Evolutionary conservation across 2,329 filamentous ascomycete species (phyloP), one percentile per base, ranked within the genome.

Genomic region (Aaosphaeria pasadenensis): DNA sequence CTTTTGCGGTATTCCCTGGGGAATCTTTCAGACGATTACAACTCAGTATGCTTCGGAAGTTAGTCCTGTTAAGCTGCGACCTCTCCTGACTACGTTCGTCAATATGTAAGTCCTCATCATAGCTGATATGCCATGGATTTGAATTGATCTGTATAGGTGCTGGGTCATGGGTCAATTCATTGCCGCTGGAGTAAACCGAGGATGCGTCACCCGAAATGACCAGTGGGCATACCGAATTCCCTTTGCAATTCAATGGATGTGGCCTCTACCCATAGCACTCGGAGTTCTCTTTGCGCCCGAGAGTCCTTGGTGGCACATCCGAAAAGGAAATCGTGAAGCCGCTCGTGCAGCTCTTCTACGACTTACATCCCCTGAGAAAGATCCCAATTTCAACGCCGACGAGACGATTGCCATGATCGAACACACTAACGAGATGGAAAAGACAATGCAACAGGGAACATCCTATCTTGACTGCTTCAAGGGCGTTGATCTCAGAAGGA

Each of bases 321-420:
- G 86, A 30, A 78, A 76, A 55, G 83, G 82, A 28, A 78, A 77
- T 39, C 71, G 80, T 35, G 79, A 82, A 5, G 83, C 86, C 11
- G 87, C 86, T 17, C 86, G 86, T 69, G 71, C 74, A 35, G 75
- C 85, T 2, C 75, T 89, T 17, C 71, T 85, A 42, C 82, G 86
- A 4, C 73, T 89, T 28, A 88, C 86, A 1, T 84, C 79, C 55
- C 61, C 75, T 5, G 74, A 82, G 51, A 74, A 75, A 40, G 83
- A 89, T 51, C 83, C 82, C 0, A 80, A 85, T 29, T 62, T 62
- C 49, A 60, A 65, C 28, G 53, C 57, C 6, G 62, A 64, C 42
- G 59, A 64, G 6, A 94, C 88, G 0, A 79, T 95, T 51, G 84
- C 88, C 55, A 92, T 95, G 88, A 95, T 96, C 83, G 82, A 89